phyloP scores from a whole-genome alignment of 2,329 filamentous ascomycete species.

The Aspergillus tamarii region DNA sequence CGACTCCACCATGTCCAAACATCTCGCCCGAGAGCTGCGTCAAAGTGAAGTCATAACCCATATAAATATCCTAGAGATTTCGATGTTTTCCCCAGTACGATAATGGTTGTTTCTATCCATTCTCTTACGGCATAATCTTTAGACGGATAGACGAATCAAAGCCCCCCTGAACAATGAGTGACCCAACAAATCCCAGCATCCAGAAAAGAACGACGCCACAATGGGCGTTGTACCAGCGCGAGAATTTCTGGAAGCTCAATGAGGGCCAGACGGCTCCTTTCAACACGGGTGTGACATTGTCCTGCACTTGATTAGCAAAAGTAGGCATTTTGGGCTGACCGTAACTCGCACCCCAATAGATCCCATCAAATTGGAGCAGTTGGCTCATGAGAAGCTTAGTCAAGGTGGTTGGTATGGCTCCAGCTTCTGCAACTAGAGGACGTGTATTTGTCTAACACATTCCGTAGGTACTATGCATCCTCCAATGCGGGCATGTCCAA shows the following conservation, averaged over 20 bases:
- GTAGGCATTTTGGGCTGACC: background rate
- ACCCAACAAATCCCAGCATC: constrained; percentile 58
- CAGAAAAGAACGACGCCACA: constrained; percentile 55
- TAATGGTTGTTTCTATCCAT: background rate
- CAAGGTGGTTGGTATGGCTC: constrained; percentile 56
- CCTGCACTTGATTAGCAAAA: background rate
- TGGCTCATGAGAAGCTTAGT: constrained; percentile 59
- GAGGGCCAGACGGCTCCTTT: constrained; percentile 54
- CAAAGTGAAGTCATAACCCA: constrained; percentile 35
- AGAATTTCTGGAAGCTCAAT: constrained; percentile 59
- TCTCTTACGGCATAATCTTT: background rate
- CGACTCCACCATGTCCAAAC: background rate
- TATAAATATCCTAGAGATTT: background rate
- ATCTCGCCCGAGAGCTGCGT: constrained; percentile 24
- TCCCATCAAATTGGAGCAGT: constrained; percentile 61
- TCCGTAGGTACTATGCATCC: constrained; percentile 37
- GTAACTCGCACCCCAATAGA: constrained; percentile 31
- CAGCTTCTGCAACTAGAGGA: background rate
- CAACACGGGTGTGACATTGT: constrained; percentile 49
- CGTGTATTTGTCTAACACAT: background rate
- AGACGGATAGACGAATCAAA: background rate
- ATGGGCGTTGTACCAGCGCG: constrained; percentile 58
- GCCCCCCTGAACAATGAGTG: constrained; percentile 30
- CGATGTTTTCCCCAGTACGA: background rate
- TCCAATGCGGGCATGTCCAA: constrained; percentile 41